Conservation (phyloP, 345 rosid genomes). For the Hibiscus trionum region DNA sequence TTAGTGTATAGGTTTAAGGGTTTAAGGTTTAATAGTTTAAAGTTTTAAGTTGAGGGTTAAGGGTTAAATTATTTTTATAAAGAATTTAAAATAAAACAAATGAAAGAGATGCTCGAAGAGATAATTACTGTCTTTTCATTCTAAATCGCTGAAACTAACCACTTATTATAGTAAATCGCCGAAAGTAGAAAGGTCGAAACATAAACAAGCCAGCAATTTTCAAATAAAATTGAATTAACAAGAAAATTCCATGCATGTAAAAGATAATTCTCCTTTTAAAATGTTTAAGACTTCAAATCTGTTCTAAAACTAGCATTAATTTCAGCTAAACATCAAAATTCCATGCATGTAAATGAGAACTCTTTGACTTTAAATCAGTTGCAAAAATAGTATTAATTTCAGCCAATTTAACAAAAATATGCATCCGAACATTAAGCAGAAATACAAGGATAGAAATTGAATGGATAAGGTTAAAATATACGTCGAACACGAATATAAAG, state of each 20-base stretch:
- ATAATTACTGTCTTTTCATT: not conserved
- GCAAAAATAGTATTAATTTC: not conserved
- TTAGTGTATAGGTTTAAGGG: too few relatives aligned
- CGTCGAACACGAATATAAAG: too few relatives aligned
- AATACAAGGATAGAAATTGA: not conserved
- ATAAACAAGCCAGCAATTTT: not conserved
- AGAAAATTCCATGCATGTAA: constrained; percentile 5
- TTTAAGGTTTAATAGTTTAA: too few relatives aligned
- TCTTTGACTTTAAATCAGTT: not conserved
- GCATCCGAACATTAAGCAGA: not conserved
- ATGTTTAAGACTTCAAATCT: not conserved
- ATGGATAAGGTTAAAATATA: constrained; percentile 10
- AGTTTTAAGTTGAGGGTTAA: too few relatives aligned
- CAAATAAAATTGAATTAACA: not conserved
- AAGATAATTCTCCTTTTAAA: not conserved
- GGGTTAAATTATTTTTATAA: too few relatives aligned
- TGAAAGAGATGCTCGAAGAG: not conserved
- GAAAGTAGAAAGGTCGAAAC: not conserved
- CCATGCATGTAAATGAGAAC: not conserved
- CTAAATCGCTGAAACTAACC: not conserved
- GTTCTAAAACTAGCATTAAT: not conserved
- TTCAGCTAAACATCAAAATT: not conserved
- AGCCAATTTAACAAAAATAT: not conserved
- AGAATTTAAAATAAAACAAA: not conserved
- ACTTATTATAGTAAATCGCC: not conserved